Base-by-base conservation (phyloP, 306 rosid species). In the Quercus mongolica region DNA sequence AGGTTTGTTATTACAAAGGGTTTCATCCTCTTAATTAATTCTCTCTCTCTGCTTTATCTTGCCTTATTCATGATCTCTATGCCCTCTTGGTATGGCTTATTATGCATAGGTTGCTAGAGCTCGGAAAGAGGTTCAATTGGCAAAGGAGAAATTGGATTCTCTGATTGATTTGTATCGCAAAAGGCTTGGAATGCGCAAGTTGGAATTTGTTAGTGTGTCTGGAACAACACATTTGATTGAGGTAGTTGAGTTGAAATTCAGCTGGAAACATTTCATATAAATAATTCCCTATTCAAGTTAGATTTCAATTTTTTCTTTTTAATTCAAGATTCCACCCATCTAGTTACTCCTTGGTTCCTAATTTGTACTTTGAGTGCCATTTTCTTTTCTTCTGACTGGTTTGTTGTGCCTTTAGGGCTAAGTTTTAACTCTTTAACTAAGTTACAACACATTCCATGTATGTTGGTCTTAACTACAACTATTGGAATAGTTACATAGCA, bases 161-260 rank as follows among this genome's bases (percentile, higher is more conserved):
- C 83, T 91, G 84, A 85, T 93, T 70, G 78, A 58, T 78, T 58
- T 93, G 71, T 92, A 86, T 79, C 93, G 97, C 82, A 93, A 91
- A 84, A 89, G 56, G 76, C 87, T 95, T 84, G 85, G 92, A 77
- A 86, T 83, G 87, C 76, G 74, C 81, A 91, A 70, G 69, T 87
- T 95, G 92, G 94, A 92, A 84, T 95, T 93, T 77, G 55, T 75
- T 35, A 83, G 86, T 78, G 92, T 95, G 77, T 93, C 97, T 79
- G 99, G 99, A 80, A 81, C 80, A 67, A 93, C 93, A 23, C 98
- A 93, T 91, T 87, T 93, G 88, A 88, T 95, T 70, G 99, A 95
- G 97, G 98, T 95, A 86, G 61, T 46, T 73, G 71, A 71, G 44
- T 78, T 82, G 69, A 49, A 81, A 67, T 62, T 63, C 56, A 76